Percentiles rank a stretch among this genome's conserved stretches.
Evolutionary conservation across 768 basidiomycete species (phyloP).

Genomic region (Coprinellus micaceus): DNA sequence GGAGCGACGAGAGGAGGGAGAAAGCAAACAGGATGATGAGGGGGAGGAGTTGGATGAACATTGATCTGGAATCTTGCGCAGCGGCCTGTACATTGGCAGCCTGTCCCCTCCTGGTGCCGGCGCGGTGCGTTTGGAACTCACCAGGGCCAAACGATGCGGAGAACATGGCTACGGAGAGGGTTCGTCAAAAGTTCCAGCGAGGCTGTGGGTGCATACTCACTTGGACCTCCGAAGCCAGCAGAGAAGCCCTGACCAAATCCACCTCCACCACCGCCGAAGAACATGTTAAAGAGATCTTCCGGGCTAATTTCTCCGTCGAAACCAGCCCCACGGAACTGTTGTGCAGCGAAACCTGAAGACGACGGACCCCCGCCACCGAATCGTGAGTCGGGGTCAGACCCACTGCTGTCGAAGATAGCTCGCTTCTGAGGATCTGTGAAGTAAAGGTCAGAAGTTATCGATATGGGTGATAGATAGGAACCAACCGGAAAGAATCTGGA

Average conservation of each 20-base stretch:
- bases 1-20: conserved; percentile 78
- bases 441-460: background rate
- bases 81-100: conserved; percentile 15
- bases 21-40: conserved; percentile 81
- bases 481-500: conserved; percentile 85
- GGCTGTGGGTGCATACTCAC: conserved; percentile 25
- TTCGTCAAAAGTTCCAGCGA: conserved; percentile 1
- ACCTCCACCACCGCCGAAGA: conserved; percentile 76
- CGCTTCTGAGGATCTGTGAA: conserved; percentile 79
- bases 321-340: conserved; percentile 47
- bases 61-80: conserved; percentile 52
- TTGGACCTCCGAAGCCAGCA: conserved; percentile 52
- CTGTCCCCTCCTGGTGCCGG: conserved; percentile 24
- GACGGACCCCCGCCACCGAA: conserved; percentile 62
- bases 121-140: conserved; percentile 62
- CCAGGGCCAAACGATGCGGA: conserved; percentile 75
- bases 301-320: conserved; percentile 89
- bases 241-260: conserved; percentile 45
- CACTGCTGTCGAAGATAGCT: conserved; percentile 78
- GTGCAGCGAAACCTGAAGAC: conserved; percentile 46
- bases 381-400: conserved; percentile 86
- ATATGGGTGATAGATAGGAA: conserved; percentile 2
- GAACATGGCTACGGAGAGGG: conserved; percentile 48
- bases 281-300: conserved; percentile 97
- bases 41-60: conserved; percentile 77